Base-by-base conservation (phyloP, 202 grass and related monocot genomes). In the Schoenoplectus triqueter region DNA sequence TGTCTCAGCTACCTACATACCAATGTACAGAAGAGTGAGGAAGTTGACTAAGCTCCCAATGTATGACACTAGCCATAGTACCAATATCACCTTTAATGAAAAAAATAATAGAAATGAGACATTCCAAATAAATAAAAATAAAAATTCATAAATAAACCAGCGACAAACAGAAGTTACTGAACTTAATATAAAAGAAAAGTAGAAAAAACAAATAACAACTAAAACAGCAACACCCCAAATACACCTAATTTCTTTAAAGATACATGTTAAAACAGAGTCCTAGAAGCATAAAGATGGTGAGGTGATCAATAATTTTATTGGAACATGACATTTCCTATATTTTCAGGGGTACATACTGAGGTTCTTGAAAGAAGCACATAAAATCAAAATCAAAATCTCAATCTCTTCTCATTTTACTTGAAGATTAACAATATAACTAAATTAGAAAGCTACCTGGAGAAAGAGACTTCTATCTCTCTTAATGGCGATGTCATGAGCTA, bases 41-140 rank as follows among this genome's bases (percentile, higher is more conserved):
- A 98, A 98, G 74, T 95, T 95, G 86, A 92, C 95, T 84, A 91
- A 63, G 87, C 88, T 94, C 64, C 96, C 96, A 88, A 96, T 11
- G 7, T 86, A 95, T 44, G 91, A 92, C 46, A 96, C 87, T 78
- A 88, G 65, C 96, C 90, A 99, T 76, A 96, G 69, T 86, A 80
- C 57, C 86, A 94, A 50, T 62, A 94, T 99, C n/a, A 92, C 91
- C 96, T 99, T 76, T 82, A n/a, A 39, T 1, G 56, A 44, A 40
- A 5, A 78, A 31, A 66, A 48, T 61, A n/a, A 39, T 52, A 62
- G 13, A 22, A 31, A 18, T 31, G 22, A 0, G 1, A 42, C 50
- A 78, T 10, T 7, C 20, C 18, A 65, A 20, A 44, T 0, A 61
- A 13, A 64, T 17, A 65, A 10, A 14, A 80, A 20, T 8, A 63